Evolutionary conservation across 2,329 filamentous ascomycete genomes (phyloP).

Genomic region (Pyrenophora teres): DNA sequence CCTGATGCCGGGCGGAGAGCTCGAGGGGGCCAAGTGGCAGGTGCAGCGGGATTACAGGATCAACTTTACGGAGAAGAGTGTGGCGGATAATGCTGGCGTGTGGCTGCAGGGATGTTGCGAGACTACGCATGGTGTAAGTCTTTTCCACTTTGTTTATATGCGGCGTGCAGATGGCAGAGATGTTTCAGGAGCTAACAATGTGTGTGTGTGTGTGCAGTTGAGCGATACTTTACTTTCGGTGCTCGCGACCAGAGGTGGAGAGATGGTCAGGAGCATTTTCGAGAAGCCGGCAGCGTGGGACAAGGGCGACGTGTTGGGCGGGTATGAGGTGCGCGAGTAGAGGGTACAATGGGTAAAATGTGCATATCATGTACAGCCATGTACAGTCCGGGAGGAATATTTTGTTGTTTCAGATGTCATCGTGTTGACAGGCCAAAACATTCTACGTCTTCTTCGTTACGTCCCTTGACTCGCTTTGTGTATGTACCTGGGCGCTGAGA

Average conservation of each 20-base stretch:
- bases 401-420: neutral
- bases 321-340: constrained; percentile 26
- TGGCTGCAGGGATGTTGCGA: constrained; percentile 97
- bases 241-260: constrained; percentile 73
- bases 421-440: no score
- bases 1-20: constrained; percentile 63
- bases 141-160: neutral
- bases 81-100: constrained; percentile 75
- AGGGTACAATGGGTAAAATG: neutral
- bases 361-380: neutral
- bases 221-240: constrained; percentile 83
- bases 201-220: constrained; percentile 55
- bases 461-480: no score
- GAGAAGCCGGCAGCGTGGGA: constrained; percentile 43
- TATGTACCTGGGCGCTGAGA: no score
- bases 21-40: constrained; percentile 59
- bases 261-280: constrained; percentile 79
- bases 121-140: constrained; percentile 83
- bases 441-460: no score
- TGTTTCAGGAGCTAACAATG: constrained; percentile 10
- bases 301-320: constrained; percentile 29
- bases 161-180: neutral
- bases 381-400: neutral
- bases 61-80: constrained; percentile 68
- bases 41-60: constrained; percentile 81